Evolutionary conservation across 768 basidiomycete genomes (phyloP).

Genomic region (Russula virescens): DNA sequence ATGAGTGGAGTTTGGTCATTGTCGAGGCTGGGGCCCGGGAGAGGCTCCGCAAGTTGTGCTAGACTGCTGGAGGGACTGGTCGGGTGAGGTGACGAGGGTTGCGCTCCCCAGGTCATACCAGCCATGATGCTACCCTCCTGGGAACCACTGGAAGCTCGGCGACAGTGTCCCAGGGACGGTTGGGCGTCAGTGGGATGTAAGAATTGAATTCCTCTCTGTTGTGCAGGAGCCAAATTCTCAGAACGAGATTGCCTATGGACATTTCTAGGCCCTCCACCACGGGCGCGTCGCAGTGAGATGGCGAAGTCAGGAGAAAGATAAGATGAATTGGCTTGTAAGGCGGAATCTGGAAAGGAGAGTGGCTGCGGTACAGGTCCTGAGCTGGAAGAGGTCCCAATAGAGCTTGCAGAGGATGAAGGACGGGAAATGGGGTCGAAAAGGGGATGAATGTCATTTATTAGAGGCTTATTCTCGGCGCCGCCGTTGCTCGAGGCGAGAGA

Average conservation of each 20-base stretch:
- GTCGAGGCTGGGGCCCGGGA: conserved; percentile 37
- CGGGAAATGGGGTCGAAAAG: conserved; percentile 16
- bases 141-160: conserved; percentile 40
- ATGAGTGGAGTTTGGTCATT: conserved; percentile 2
- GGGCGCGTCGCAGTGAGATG: conserved; percentile 42
- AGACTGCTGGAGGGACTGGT: conserved; percentile 17
- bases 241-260: conserved; percentile 49
- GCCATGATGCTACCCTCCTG: conserved; percentile 28
- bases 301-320: conserved; percentile 35
- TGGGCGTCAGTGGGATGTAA: conserved; percentile 38
- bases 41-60: conserved; percentile 35
- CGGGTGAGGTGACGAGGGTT: conserved; percentile 25
- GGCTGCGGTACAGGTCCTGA: conserved; percentile 16
- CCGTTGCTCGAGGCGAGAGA: conserved; percentile 56
- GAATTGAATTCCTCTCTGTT: conserved; percentile 31
- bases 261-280: conserved; percentile 30
- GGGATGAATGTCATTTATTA: conserved; percentile 20
- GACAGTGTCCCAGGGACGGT: conserved; percentile 37
- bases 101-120: conserved; percentile 5
- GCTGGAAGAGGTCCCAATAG: conserved; percentile 19
- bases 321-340: conserved; percentile 9
- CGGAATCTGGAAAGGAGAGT: conserved; percentile 15
- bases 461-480: conserved; percentile 35
- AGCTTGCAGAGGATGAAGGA: conserved; percentile 19
- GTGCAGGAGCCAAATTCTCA: conserved; percentile 50